A percentile compares a stretch with the other conserved stretches of the same genome.
Conservation (phyloP, 1,284 basidiomycete genomes). For the Phylloporus sp. region DNA sequence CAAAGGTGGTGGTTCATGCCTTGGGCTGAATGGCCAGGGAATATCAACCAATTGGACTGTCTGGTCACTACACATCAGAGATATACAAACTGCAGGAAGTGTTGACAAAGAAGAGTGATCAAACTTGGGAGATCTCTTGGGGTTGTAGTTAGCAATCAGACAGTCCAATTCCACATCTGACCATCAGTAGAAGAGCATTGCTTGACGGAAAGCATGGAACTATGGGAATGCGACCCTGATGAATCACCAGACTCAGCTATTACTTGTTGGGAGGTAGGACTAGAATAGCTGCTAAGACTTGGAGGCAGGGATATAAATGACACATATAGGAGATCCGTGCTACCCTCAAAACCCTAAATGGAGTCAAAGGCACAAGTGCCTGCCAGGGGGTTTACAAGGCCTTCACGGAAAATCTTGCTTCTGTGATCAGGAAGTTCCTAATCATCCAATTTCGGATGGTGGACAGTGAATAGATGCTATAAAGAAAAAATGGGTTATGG, state of each 20-base stretch:
- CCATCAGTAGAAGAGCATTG: conserved; percentile 30
- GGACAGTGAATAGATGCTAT: conserved; percentile 34
- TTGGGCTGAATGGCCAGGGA: conserved; percentile 36
- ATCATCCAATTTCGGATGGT: conserved; percentile 26
- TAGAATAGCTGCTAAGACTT: conserved; percentile 36
- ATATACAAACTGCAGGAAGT: conserved; percentile 37
- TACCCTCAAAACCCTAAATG: conserved; percentile 34
- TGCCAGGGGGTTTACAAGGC: conserved; percentile 11
- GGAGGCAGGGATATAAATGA: conserved; percentile 37
- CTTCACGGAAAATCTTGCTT: conserved; percentile 2
- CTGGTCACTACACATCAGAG: conserved; percentile 20
- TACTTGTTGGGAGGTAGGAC: conserved; percentile 33
- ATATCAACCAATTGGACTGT: conserved; percentile 19
- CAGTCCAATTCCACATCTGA: conserved; percentile 17
- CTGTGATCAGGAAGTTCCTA: conserved; percentile 7
- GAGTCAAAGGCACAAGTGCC: conserved; percentile 24
- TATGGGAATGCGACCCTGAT: conserved; percentile 31
- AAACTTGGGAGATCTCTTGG: conserved; percentile 23
- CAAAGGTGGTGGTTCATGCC: conserved; percentile 26
- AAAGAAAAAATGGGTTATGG: conserved; percentile 6
- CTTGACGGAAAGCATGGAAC: conserved; percentile 39
- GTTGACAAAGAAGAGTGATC: conserved; percentile 39
- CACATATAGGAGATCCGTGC: conserved; percentile 27
- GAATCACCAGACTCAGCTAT: conserved; percentile 18
- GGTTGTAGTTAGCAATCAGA: conserved; percentile 14